Evolutionary conservation across 2,329 filamentous ascomycete species (phyloP), one percentile per base, ranked within the genome.

Genomic region (Aureobasidium melanogenum): DNA sequence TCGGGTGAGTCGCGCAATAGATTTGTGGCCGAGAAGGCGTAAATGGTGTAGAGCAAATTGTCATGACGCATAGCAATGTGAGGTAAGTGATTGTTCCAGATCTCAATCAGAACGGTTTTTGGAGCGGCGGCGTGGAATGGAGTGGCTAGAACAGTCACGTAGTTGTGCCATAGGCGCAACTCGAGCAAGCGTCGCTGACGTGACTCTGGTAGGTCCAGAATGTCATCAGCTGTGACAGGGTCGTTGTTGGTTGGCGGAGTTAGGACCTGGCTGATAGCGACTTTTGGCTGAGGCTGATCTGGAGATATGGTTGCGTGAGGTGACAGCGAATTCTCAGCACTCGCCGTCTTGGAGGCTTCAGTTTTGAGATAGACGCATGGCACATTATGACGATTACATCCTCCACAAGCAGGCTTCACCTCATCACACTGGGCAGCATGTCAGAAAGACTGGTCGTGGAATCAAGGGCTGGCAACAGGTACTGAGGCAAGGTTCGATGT

Each of bases 181-280:
- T 59, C 56, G 14, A 59, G 56, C 6, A 59, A 17, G 10, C 56
- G 56, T 8, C 56, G 30, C n/a, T 59, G 43, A 5, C 56, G 56
- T 12, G 56, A 50, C 26, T 59, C 56, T 3, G 43, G 43, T 1
- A 59, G 54, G 10, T 57, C 34, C 43, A 50, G 9, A 2, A 39
- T 26, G 19, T 59, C 56, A 28, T 58, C n/a, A n/a, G 39, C 7
- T 10, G 26, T 30, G 24, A 59, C 17, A 4, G 56, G 36, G 24
- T 48, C 44, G 4, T 59, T 28, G 32, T 22, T 50, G 17, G 56
- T 44, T n/a, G 54, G 39, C 12, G 43, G 54, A n/a, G 41, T 47
- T 1, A 22, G 41, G n/a, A 26, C 41, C n/a, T 44, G 39, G 19
- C n/a, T 44, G 39, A 44, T 1, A 10, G 14, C n/a, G 7, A n/a